Percentiles rank a stretch among this genome's conserved stretches.
These are phyloP conservation scores for Cordyceps cateniannulata DNA, from an alignment of 2,329 filamentous ascomycete genomes.

Conservation along the genomic window DNA sequence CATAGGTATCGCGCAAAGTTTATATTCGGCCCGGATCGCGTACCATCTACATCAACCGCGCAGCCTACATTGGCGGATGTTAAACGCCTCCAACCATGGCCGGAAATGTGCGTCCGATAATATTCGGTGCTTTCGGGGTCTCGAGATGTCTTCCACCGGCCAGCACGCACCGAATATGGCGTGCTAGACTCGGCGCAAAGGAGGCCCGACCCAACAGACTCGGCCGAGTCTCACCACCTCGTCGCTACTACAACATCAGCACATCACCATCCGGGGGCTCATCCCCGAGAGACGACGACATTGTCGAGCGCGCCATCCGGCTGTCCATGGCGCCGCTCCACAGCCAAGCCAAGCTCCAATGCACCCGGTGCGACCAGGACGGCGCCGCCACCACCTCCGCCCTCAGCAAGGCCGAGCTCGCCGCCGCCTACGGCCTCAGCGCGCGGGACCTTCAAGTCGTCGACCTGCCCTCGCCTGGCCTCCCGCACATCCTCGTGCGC, in stretches of 20 bases:
- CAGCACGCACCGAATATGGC: too few species aligned
- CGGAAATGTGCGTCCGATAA: too few species aligned
- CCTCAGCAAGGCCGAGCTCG: slow-evolving; percentile 15
- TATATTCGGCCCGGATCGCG: too few species aligned
- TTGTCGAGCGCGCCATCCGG: background rate
- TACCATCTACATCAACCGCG: too few species aligned
- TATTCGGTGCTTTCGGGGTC: too few species aligned
- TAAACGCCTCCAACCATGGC: too few species aligned
- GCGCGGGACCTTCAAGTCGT: slow-evolving; percentile 27
- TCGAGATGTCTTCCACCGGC: too few species aligned
- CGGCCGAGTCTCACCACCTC: too few species aligned
- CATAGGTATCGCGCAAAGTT: too few species aligned
- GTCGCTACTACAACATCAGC: background rate
- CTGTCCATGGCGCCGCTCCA: slow-evolving; percentile 7
- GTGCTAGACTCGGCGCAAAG: too few species aligned
- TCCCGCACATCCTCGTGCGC: slow-evolving; percentile 28
- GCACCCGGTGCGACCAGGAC: slow-evolving; percentile 1
- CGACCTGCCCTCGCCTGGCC: slow-evolving; percentile 26
- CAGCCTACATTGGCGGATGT: too few species aligned
- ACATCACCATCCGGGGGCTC: background rate
- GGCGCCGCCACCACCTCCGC: slow-evolving; percentile 3
- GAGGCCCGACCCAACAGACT: too few species aligned
- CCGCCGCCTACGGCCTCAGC: slow-evolving; percentile 11
- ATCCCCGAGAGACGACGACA: background rate
- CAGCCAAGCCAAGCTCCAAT: slow-evolving; percentile 7